Base-by-base conservation (phyloP, 2,329 filamentous ascomycete genomes). In the Neofusicoccum ribis region DNA sequence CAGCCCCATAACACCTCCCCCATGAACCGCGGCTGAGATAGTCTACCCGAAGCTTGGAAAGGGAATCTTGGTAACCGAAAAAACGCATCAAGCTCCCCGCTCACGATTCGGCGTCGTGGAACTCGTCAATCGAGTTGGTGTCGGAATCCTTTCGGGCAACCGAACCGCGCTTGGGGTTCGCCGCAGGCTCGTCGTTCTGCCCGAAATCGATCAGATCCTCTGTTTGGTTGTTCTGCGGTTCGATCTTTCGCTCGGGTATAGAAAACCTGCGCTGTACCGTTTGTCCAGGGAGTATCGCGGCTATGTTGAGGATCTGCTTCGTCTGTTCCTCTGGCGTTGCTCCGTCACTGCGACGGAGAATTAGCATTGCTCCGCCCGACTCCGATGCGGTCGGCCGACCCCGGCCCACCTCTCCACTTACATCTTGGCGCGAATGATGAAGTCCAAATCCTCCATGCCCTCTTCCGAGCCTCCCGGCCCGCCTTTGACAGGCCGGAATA, bases 361-460 rank as follows among this genome's bases (percentile, higher is more conserved):
- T 12, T 47, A 52, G 49, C 7, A 17, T 34, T 37, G n/a, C 17
- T 39, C 37, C 50, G 49, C 31, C 50, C n/a, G 41, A 47, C 41
- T 27, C 49, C 39, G 61, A 14, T 6, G 31, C 47, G 15, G 39
- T 47, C 50, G 41, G 50, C 39, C 20, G 43, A 64, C 37, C 20
- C 15, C 39, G 34, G 41, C n/a, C 31, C 15, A 23, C 39, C 20
- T 64, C 58, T 20, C 52, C 51, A 74, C 87, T 77, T 79, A 96
- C 93, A 99, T 86, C 64, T 89, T 84, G 1, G 93, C 90, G 76
- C 94, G 90, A 72, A 99, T 91, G 73, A 98, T 93, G 92, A 92
- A 99, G 78, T 98, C 95, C 36, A 99, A 81, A 69, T 91, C 92
- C 74, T 96, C 92, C 76, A 96, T 91, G 34, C 91, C 91, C 74